Conservation (phyloP, 2,329 filamentous ascomycete species). For the Knoxdaviesia capensis region DNA sequence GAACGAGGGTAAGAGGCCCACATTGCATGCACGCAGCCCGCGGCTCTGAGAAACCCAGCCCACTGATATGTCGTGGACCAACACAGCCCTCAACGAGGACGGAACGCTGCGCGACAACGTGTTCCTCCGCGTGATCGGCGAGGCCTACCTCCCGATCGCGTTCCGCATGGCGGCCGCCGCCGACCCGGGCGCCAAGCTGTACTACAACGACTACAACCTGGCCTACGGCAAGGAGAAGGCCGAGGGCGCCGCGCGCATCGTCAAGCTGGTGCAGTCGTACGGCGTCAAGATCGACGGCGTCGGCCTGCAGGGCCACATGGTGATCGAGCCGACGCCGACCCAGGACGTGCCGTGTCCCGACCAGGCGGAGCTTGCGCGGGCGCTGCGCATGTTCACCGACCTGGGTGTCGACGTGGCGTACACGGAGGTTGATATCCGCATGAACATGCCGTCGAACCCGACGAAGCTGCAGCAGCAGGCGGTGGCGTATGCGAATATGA, state of each 20-base stretch:
- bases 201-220: conserved; percentile 32
- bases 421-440: conserved; percentile 31
- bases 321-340: conserved; percentile 15
- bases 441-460: conserved; percentile 17
- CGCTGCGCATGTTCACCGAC: conserved; percentile 19
- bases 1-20: conserved; percentile 19
- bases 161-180: conserved; percentile 25
- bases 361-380: conserved; percentile 10
- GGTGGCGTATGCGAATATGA: conserved; percentile 15
- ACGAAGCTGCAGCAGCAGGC: conserved; percentile 20
- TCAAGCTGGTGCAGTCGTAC: conserved; percentile 12
- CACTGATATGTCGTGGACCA: neutral
- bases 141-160: conserved; percentile 26
- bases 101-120: conserved; percentile 22
- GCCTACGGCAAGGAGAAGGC: conserved; percentile 18
- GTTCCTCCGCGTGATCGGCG: conserved; percentile 26
- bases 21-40: neutral
- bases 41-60: neutral
- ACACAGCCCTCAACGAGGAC: conserved; percentile 22
- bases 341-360: conserved; percentile 14
- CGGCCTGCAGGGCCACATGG: conserved; percentile 28
- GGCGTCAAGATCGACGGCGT: conserved; percentile 28
- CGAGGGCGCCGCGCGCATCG: conserved; percentile 12
- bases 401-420: conserved; percentile 27
- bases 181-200: conserved; percentile 25